These are phyloP conservation scores for Acacia confusa DNA, from an alignment of 306 rosid genomes.

Conservation along the genomic window DNA sequence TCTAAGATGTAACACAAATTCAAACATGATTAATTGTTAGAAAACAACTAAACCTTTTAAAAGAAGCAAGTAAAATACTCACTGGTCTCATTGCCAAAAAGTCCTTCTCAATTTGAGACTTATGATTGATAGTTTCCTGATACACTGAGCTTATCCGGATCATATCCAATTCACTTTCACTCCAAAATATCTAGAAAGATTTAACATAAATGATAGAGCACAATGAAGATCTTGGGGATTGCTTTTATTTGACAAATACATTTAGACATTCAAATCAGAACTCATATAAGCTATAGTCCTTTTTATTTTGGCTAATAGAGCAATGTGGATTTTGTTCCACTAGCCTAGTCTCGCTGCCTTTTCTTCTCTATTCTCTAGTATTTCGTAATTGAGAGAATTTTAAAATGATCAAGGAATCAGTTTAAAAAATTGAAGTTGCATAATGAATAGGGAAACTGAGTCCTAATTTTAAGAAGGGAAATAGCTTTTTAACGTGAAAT, in stretches of 20 bases:
- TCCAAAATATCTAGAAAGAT: constrained; percentile 69
- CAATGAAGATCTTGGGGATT: neutral
- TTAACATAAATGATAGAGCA: constrained; percentile 17
- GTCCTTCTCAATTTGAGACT: constrained; percentile 59
- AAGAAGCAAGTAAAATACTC: constrained; percentile 32
- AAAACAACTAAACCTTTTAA: neutral
- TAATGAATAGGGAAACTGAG: neutral
- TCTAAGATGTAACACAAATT: neutral
- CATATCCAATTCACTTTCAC: constrained; percentile 70
- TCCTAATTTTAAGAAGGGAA: neutral
- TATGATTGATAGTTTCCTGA: constrained; percentile 60
- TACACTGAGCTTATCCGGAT: constrained; percentile 61
- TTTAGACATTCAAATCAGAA: constrained; percentile 6
- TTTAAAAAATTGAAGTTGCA: constrained; percentile 19
- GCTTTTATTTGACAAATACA: constrained; percentile 4
- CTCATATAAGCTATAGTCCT: neutral
- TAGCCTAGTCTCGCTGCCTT: neutral
- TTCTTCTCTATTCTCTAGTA: neutral
- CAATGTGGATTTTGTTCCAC: neutral
- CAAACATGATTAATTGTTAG: constrained; percentile 15
- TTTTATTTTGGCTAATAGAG: neutral
- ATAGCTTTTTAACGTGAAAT: neutral
- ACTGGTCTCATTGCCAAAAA: constrained; percentile 51
- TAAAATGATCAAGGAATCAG: neutral
- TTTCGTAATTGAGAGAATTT: neutral